Evolutionary conservation across 768 basidiomycete species (phyloP).

Genomic region (Boletus rex-veris): DNA sequence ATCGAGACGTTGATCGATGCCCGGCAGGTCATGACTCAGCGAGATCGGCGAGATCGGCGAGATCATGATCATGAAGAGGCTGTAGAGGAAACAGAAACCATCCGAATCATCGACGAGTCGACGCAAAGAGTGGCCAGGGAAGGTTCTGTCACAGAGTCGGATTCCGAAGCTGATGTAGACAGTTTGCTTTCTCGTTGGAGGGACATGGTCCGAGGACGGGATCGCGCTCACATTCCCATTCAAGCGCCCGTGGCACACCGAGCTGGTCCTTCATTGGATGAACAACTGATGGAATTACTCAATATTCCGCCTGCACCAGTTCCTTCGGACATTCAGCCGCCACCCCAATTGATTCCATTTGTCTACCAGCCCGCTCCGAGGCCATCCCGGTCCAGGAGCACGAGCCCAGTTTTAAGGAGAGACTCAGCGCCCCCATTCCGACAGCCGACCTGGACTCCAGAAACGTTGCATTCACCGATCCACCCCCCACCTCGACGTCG

Average conservation of each 20-base stretch:
- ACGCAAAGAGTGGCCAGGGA: slow-evolving; percentile 15
- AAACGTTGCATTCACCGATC: slow-evolving; percentile 9
- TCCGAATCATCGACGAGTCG: slow-evolving; percentile 12
- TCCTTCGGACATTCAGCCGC: slow-evolving; percentile 39
- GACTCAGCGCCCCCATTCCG: slow-evolving; percentile 28
- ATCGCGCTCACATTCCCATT: slow-evolving; percentile 33
- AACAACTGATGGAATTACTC: slow-evolving; percentile 59
- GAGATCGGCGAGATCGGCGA: background rate
- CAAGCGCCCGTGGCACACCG: slow-evolving; percentile 42
- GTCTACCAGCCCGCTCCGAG: slow-evolving; percentile 48
- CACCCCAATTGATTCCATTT: slow-evolving; percentile 55
- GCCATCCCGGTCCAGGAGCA: slow-evolving; percentile 38
- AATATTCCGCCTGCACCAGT: slow-evolving; percentile 42
- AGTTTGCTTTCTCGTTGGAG: slow-evolving; percentile 28
- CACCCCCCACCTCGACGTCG: slow-evolving; percentile 1
- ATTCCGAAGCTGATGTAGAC: slow-evolving; percentile 24
- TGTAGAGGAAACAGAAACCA: slow-evolving; percentile 14
- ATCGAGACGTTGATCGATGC: slow-evolving; percentile 12
- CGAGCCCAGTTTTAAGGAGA: slow-evolving; percentile 34
- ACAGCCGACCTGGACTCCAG: slow-evolving; percentile 21
- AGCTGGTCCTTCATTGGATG: slow-evolving; percentile 52
- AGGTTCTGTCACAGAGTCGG: slow-evolving; percentile 32
- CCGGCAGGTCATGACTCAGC: slow-evolving; percentile 3
- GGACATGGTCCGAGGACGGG: slow-evolving; percentile 22
- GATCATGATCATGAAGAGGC: background rate